Evolutionary conservation across 352 stramenopile genomes (phyloP).

Genomic region (Phytophthora podocarpi): DNA sequence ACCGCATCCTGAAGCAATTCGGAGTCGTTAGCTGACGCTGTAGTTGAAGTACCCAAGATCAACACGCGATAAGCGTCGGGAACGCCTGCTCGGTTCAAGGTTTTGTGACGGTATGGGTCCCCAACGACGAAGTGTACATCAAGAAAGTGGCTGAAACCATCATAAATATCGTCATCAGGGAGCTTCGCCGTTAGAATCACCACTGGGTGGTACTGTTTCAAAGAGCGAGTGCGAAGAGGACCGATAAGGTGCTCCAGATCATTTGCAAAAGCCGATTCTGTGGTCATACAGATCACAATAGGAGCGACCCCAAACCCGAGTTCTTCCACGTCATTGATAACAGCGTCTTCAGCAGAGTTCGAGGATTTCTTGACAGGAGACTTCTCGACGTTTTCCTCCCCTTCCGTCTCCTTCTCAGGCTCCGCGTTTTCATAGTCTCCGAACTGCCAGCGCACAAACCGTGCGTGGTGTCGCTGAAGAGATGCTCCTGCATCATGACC

Average conservation of each 20-base stretch:
- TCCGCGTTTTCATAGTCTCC: slow-evolving; percentile 33
- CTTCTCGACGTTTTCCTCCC: slow-evolving; percentile 19
- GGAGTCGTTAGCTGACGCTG: slow-evolving; percentile 58
- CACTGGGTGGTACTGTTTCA: slow-evolving; percentile 76
- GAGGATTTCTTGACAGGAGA: slow-evolving; percentile 1
- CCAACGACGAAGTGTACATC: slow-evolving; percentile 79
- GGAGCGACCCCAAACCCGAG: slow-evolving; percentile 57
- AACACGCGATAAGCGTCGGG: slow-evolving; percentile 68
- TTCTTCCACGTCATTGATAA: slow-evolving; percentile 56
- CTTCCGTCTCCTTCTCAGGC: slow-evolving; percentile 31
- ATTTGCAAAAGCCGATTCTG: slow-evolving; percentile 59
- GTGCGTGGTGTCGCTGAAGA: slow-evolving; percentile 35
- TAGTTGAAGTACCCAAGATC: slow-evolving; percentile 70
- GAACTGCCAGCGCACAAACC: slow-evolving; percentile 35
- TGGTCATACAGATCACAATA: slow-evolving; percentile 79
- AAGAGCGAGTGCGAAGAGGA: slow-evolving; percentile 65
- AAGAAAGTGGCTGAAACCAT: slow-evolving; percentile 69
- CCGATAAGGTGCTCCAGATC: slow-evolving; percentile 83
- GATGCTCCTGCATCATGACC: slow-evolving; percentile 3
- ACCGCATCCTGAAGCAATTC: slow-evolving; percentile 81
- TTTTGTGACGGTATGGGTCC: slow-evolving; percentile 62
- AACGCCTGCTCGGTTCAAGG: slow-evolving; percentile 68
- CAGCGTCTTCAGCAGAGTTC: slow-evolving; percentile 43
- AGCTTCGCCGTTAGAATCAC: slow-evolving; percentile 67
- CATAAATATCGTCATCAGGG: slow-evolving; percentile 63